These are phyloP conservation scores for Starmera pachycereana DNA, from an alignment of 805 yeast species.

Conservation along the genomic window DNA sequence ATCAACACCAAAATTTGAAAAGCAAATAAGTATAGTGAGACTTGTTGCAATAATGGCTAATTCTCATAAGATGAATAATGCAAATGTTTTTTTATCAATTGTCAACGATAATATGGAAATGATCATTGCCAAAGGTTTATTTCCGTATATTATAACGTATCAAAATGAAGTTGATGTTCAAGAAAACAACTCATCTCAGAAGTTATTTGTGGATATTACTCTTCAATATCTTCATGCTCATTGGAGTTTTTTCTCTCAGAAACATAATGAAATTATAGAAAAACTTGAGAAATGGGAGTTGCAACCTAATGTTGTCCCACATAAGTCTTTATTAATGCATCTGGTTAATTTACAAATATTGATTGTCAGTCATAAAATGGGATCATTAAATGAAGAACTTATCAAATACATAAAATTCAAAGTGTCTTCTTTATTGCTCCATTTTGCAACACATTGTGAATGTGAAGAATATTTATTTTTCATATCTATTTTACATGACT, in stretches of 20 bases:
- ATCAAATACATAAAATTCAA: no score
- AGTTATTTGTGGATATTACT: conserved; percentile 28
- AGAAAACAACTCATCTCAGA: conserved; percentile 16
- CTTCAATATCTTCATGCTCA: conserved; percentile 36
- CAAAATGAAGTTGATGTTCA: not conserved
- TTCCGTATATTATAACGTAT: conserved; percentile 22
- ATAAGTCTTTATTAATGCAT: conserved; percentile 20
- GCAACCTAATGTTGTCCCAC: conserved; percentile 22
- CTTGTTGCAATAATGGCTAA: conserved; percentile 26
- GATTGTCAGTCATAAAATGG: not conserved
- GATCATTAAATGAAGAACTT: no score
- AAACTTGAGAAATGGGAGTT: conserved; percentile 25
- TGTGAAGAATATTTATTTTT: not conserved
- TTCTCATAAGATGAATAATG: conserved; percentile 21
- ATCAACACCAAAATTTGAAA: no score
- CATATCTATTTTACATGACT: not conserved
- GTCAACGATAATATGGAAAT: conserved; percentile 30
- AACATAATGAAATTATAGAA: conserved; percentile 11
- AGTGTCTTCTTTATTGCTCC: no score
- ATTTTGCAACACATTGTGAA: not conserved
- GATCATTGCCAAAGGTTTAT: conserved; percentile 28
- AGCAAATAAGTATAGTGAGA: conserved; percentile 2
- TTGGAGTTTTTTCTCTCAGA: conserved; percentile 24
- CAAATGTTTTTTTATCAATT: conserved; percentile 26
- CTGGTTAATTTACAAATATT: not conserved